Percentiles rank a stretch among this genome's conserved stretches.
Evolutionary conservation across 306 rosid genomes (phyloP).

Genomic region (Nissolia schottii): DNA sequence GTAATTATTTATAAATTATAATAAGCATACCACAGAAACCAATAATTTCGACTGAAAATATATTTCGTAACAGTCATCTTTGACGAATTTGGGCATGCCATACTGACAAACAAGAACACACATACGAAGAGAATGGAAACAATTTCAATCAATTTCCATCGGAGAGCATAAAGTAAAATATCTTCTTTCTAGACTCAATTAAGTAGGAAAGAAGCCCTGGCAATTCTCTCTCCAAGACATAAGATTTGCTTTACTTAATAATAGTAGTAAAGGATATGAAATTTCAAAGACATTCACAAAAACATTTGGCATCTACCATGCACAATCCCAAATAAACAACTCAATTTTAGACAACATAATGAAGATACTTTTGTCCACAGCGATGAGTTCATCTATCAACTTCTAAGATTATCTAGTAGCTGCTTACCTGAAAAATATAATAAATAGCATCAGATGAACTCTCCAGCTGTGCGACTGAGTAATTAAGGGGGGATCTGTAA

Average conservation of each 20-base stretch:
- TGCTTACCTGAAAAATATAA: constrained; percentile 74
- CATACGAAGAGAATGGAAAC: neutral
- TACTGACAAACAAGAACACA: neutral
- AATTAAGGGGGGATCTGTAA: constrained; percentile 81
- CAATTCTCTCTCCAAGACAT: constrained; percentile 4
- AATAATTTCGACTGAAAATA: neutral
- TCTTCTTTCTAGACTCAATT: neutral
- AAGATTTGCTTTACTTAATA: neutral
- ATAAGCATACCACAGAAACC: neutral
- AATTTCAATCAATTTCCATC: neutral
- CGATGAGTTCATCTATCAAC: constrained; percentile 4
- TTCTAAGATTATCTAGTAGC: constrained; percentile 5
- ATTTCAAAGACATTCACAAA: neutral
- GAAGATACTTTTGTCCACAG: neutral
- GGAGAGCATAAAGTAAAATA: neutral
- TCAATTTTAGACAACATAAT: neutral
- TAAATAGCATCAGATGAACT: constrained; percentile 77
- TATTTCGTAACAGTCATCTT: neutral
- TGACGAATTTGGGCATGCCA: neutral
- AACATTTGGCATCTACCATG: neutral
- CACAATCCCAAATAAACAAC: neutral
- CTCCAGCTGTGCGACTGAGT: constrained; percentile 70
- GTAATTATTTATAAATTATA: too few relatives aligned
- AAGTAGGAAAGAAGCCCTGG: neutral
- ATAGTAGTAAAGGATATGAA: neutral